phyloP scores from a whole-genome alignment of 768 basidiomycete genomes.

The Collybiopsis luxurians region DNA sequence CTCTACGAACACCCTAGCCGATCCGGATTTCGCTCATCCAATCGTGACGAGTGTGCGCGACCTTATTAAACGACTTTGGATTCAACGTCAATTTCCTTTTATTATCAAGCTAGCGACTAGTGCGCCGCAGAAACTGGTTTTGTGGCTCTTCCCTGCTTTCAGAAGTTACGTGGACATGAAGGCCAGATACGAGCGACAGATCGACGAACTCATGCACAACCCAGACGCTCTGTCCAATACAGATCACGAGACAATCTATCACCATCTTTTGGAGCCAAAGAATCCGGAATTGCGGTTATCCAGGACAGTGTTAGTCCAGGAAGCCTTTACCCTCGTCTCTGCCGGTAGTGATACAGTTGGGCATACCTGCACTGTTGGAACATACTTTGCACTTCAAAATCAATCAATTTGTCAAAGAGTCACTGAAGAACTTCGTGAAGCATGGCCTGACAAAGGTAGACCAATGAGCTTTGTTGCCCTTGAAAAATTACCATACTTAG shows the following conservation, averaged over 20 bases:
- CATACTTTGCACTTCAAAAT: slow-evolving; percentile 32
- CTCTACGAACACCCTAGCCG: slow-evolving; percentile 21
- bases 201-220: slow-evolving; percentile 23
- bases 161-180: slow-evolving; percentile 14
- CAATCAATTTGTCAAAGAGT: slow-evolving; percentile 24
- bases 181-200: slow-evolving; percentile 14
- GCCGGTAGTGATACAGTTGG: slow-evolving; percentile 38
- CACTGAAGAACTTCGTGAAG: slow-evolving; percentile 27
- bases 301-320: slow-evolving; percentile 21
- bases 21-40: no score
- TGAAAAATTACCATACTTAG: slow-evolving; percentile 42
- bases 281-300: neutral
- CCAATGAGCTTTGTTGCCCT: slow-evolving; percentile 24
- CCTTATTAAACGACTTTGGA: neutral
- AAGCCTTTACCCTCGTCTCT: slow-evolving; percentile 32
- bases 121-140: slow-evolving; percentile 16
- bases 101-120: slow-evolving; percentile 12
- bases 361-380: slow-evolving; percentile 35
- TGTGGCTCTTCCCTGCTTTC: slow-evolving; percentile 13
- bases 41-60: slow-evolving; percentile 20
- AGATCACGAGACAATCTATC: slow-evolving; percentile 35
- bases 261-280: slow-evolving; percentile 22
- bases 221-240: slow-evolving; percentile 21
- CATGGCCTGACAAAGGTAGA: slow-evolving; percentile 32
- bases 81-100: slow-evolving; percentile 21